Conservation (phyloP, 768 basidiomycete genomes). For the Rhodotorula graminis region DNA sequence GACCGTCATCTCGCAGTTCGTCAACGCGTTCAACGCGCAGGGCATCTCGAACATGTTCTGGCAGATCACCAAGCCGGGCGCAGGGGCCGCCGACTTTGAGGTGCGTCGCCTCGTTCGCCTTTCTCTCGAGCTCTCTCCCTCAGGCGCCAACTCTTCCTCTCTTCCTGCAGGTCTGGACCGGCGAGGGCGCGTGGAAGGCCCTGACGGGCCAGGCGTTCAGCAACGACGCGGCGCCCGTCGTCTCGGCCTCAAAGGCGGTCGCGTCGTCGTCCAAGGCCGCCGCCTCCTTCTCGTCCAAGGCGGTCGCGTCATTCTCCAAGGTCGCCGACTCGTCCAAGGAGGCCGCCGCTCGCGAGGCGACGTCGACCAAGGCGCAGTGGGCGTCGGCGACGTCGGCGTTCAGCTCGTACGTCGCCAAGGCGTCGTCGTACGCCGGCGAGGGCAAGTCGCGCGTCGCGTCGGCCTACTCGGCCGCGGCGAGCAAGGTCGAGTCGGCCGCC, state of each 20-base stretch:
- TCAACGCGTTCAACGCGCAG: conserved; percentile 25
- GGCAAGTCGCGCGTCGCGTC: neutral
- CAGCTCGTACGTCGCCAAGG: neutral
- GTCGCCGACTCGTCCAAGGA: neutral
- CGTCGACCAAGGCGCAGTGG: neutral
- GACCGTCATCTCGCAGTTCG: conserved; percentile 30
- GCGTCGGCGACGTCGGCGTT: neutral
- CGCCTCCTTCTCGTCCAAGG: neutral
- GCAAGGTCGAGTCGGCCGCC: neutral
- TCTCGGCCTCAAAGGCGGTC: neutral
- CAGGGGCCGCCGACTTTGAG: conserved; percentile 39
- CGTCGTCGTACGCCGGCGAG: neutral
- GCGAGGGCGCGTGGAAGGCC: conserved; percentile 33
- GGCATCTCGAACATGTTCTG: conserved; percentile 42
- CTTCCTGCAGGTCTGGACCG: conserved; percentile 36
- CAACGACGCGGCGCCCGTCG: too few species aligned
- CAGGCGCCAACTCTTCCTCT: neutral
- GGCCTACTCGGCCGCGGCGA: neutral
- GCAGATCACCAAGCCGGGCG: conserved; percentile 42
- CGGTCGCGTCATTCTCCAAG: neutral
- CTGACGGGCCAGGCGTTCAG: conserved; percentile 12
- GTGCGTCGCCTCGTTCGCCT: neutral
- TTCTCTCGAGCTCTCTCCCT: neutral
- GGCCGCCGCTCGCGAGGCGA: neutral
- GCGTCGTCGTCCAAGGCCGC: neutral